Conservation (phyloP, 768 basidiomycete species). For the Psilocybe cubensis region DNA sequence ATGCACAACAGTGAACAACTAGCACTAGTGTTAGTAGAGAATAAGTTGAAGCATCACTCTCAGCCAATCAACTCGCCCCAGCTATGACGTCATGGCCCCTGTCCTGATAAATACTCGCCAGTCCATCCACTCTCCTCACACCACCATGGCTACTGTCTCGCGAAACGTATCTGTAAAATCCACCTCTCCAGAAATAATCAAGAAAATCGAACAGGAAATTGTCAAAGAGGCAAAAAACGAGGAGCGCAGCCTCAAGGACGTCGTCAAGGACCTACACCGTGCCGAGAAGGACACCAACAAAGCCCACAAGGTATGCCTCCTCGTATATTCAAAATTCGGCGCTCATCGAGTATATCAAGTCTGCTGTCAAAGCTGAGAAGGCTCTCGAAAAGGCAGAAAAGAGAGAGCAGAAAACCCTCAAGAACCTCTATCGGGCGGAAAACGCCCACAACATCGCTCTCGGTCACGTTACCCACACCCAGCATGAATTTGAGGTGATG, state of each 20-base stretch:
- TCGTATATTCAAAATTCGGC: not conserved
- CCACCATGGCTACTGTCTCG: not conserved
- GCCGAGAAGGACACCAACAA: constrained; percentile 58
- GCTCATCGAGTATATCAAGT: constrained; percentile 4
- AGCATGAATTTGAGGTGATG: constrained; percentile 46
- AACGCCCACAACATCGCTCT: constrained; percentile 55
- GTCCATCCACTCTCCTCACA: not conserved
- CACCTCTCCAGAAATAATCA: constrained; percentile 31
- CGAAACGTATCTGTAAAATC: not conserved
- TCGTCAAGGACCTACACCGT: constrained; percentile 54
- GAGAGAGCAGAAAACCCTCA: constrained; percentile 53
- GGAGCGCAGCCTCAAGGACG: constrained; percentile 50
- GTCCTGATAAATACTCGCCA: not conserved
- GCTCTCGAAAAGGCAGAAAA: constrained; percentile 46
- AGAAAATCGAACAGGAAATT: constrained; percentile 46
- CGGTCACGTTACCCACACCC: constrained; percentile 42
- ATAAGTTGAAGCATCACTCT: no score
- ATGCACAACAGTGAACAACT: no score
- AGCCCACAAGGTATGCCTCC: constrained; percentile 48
- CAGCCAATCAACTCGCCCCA: not conserved
- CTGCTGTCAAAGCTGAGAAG: constrained; percentile 17
- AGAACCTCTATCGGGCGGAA: constrained; percentile 54
- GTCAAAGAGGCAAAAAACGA: constrained; percentile 56
- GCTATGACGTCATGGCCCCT: not conserved
- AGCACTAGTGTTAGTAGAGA: no score